A percentile compares a stretch with the other conserved stretches of the same genome.
phyloP scores from a whole-genome alignment of 768 basidiomycete species.

The Lanmaoa rubissima region DNA sequence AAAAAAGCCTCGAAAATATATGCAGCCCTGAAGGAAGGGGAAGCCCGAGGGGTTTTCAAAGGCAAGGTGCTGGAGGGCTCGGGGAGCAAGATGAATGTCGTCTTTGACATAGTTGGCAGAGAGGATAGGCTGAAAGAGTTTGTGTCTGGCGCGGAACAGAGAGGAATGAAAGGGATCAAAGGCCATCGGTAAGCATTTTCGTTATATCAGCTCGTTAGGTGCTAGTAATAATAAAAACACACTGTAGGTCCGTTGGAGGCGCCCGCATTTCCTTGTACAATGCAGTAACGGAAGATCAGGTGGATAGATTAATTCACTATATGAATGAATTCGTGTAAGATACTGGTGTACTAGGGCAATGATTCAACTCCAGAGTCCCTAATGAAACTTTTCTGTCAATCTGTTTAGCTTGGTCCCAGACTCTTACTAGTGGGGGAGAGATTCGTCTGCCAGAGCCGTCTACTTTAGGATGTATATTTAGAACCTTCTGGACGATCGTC shows the following conservation, averaged over 20 bases:
- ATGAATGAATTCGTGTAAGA: conserved; percentile 50
- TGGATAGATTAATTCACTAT: conserved; percentile 57
- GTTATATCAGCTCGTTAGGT: neutral
- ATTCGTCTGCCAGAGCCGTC: neutral
- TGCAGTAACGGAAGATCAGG: conserved; percentile 75
- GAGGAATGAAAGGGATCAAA: conserved; percentile 82
- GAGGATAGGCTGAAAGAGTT: conserved; percentile 75
- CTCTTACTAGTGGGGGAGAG: too few relatives aligned
- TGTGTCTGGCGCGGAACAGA: conserved; percentile 73
- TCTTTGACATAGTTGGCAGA: conserved; percentile 74
- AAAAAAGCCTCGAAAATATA: conserved; percentile 81
- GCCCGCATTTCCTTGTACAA: conserved; percentile 89
- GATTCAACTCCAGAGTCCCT: conserved; percentile 5
- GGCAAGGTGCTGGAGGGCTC: conserved; percentile 71
- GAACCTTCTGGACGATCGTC: too few relatives aligned
- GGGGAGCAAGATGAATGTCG: conserved; percentile 95
- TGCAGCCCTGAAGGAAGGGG: conserved; percentile 64
- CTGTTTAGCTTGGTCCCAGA: neutral
- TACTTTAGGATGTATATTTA: neutral
- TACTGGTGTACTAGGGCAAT: neutral
- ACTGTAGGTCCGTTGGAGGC: conserved; percentile 56
- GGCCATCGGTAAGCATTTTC: conserved; percentile 76
- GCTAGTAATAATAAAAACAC: neutral
- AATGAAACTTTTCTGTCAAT: neutral
- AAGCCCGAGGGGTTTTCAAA: conserved; percentile 64